phyloP scores from a whole-genome alignment of 306 rosid species.

The Cucurbita ficifolia region DNA sequence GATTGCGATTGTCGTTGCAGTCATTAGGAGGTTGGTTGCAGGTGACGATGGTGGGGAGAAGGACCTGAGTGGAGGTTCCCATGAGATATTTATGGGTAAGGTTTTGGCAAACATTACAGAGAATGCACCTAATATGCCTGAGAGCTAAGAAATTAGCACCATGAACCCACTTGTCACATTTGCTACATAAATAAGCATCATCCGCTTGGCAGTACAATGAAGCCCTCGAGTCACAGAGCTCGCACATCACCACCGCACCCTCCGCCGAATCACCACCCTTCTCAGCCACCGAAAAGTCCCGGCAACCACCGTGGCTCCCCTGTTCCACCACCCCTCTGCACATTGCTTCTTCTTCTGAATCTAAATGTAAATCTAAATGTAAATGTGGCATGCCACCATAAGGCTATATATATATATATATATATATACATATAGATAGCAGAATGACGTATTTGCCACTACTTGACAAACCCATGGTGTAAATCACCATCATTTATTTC shows the following conservation, averaged over 20 bases:
- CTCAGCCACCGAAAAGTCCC: neutral
- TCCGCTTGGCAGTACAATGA: conserved; percentile 65
- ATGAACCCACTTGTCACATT: conserved; percentile 65
- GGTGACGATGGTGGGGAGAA: conserved; percentile 20
- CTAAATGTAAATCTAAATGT: neutral
- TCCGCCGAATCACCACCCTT: neutral
- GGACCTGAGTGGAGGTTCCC: conserved; percentile 29
- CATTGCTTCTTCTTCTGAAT: conserved; percentile 18
- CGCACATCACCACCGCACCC: conserved; percentile 22
- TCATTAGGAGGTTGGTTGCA: conserved; percentile 12
- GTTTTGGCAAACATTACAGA: conserved; percentile 53
- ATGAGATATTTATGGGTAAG: conserved; percentile 40
- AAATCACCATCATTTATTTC: neutral
- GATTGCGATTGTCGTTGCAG: conserved; percentile 2
- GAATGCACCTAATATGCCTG: conserved; percentile 54
- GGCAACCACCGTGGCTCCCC: conserved; percentile 13
- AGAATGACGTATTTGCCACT: conserved; percentile 29
- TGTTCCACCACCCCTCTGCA: conserved; percentile 37
- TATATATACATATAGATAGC: conserved; percentile 6
- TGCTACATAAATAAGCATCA: conserved; percentile 52
- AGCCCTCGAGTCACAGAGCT: conserved; percentile 45
- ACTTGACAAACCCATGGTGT: conserved; percentile 14
- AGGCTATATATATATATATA: conserved; percentile 4
- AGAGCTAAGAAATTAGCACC: conserved; percentile 65
- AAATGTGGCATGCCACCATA: neutral